phyloP scores from a whole-genome alignment of 176 grass and related monocot genomes.

The Urochloa ruziziensis region DNA sequence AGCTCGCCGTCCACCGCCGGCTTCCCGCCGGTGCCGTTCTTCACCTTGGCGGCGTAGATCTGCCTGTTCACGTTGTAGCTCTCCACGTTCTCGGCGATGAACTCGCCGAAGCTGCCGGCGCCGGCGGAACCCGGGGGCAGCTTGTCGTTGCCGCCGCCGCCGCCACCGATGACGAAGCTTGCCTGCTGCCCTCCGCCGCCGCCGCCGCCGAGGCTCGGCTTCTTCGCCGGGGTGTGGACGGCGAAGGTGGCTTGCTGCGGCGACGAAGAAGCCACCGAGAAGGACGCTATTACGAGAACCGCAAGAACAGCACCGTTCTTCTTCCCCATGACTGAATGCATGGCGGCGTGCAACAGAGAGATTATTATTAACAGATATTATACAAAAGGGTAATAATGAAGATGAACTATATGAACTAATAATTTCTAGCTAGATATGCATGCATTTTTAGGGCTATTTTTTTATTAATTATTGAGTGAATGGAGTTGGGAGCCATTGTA shows the following conservation, averaged over 20 bases:
- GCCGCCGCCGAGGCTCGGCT: background rate
- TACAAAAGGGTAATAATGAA: too few relatives aligned
- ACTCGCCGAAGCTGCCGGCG: conserved; percentile 15
- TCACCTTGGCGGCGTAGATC: conserved; percentile 19
- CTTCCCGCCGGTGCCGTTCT: background rate
- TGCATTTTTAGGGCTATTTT: too few relatives aligned
- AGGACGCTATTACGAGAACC: background rate
- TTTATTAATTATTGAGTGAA: too few relatives aligned
- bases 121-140: background rate
- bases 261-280: background rate
- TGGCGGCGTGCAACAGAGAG: background rate
- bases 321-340: background rate
- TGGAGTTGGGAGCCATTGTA: too few relatives aligned
- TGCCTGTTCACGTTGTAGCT: background rate
- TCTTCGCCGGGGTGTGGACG: background rate
- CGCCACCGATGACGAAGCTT: background rate
- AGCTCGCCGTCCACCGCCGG: conserved; percentile 33
- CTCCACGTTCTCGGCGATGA: conserved; percentile 32
- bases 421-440: too few relatives aligned
- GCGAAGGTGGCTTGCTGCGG: background rate
- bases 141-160: background rate
- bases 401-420: too few relatives aligned
- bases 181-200: background rate
- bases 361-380: too few relatives aligned
- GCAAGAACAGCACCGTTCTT: background rate